A percentile compares a stretch with the other conserved stretches of the same genome.
Conservation (phyloP, 1,284 basidiomycete species). For the Rhodotorula glutinis region DNA sequence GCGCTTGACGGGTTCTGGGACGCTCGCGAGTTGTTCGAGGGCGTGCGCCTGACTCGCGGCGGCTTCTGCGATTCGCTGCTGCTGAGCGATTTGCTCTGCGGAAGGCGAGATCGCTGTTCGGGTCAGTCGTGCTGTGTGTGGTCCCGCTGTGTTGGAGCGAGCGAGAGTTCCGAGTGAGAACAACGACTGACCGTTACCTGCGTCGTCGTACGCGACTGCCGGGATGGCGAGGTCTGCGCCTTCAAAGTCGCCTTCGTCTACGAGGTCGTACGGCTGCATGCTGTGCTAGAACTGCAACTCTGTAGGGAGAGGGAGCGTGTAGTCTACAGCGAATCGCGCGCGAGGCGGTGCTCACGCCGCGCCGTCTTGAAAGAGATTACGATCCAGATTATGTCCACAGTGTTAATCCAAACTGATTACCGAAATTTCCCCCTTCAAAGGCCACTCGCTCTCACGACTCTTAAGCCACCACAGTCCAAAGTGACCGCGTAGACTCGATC, state of each 20-base stretch:
- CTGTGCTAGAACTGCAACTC: background rate
- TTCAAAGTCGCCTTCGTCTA: conserved; percentile 23
- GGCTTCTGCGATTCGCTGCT: conserved; percentile 40
- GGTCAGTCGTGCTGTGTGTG: no score
- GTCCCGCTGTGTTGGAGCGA: no score
- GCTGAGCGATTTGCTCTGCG: conserved; percentile 38
- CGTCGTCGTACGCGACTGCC: conserved; percentile 21
- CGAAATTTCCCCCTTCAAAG: no score
- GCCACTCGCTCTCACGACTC: no score
- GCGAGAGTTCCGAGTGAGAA: no score
- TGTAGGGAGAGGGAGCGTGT: background rate
- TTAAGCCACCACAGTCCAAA: no score
- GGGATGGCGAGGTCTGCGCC: conserved; percentile 15
- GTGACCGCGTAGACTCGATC: no score
- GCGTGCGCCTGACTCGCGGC: conserved; percentile 34
- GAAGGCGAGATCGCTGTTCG: background rate
- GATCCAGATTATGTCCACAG: no score
- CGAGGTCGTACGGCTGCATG: conserved; percentile 26
- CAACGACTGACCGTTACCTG: conserved; percentile 21
- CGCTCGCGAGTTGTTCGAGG: conserved; percentile 36
- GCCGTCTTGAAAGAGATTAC: no score
- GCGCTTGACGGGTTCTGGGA: conserved; percentile 40
- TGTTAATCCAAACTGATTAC: no score
- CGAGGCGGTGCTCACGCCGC: no score
- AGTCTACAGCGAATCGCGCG: no score